Base-by-base conservation (phyloP, 495 filamentous ascomycete genomes). In the Lichina pygmaea region DNA sequence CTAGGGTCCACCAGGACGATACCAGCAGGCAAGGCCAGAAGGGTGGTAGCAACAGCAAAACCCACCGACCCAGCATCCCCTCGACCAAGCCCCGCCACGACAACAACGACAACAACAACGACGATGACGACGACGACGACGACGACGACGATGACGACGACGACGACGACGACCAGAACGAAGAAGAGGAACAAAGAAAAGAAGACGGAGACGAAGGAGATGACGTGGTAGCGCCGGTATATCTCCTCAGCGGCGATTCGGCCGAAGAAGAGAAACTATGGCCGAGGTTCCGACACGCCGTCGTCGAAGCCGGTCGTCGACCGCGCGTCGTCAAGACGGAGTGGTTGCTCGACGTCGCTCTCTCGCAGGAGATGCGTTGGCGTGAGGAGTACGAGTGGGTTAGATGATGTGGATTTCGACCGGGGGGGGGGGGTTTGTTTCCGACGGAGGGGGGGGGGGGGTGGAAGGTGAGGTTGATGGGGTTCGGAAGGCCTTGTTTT, bases 261-360 rank as follows among this genome's bases (percentile, higher is more conserved):
- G 49, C 68, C 17, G 68, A 71, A 6, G 86, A 95, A 51, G 70
- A 65, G 52, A 71, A 66, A 49, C 58, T 93, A 40, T 95, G 86
- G 86, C 61, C 65, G 7, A 71, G 69, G 46, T 95, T 95, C 58
- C 65, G 75, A 46, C 70, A 78, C 48, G 70, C 86, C 68, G 84
- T 81, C 7, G 57, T 61, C 44, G 73, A 70, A 36, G 70, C 75
- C 13, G 71, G 77, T 49, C 80, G 80, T 64, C 67, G 70, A 36
- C 76, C 81, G 8, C 65, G 75, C 31, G 75, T 99, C 43, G 81
- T 92, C 12, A 69, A 65, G 15, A 66, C 76, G 15, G 84, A 95
- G 53, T 99, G 91, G 91, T 55, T 95, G 51, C 60, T 95, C 52
- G 77, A 84, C 48, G 73, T 82, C 49, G 81, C 82, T 5, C 84